phyloP scores from a whole-genome alignment of 2,329 filamentous ascomycete genomes.

The Nemania diffusa region DNA sequence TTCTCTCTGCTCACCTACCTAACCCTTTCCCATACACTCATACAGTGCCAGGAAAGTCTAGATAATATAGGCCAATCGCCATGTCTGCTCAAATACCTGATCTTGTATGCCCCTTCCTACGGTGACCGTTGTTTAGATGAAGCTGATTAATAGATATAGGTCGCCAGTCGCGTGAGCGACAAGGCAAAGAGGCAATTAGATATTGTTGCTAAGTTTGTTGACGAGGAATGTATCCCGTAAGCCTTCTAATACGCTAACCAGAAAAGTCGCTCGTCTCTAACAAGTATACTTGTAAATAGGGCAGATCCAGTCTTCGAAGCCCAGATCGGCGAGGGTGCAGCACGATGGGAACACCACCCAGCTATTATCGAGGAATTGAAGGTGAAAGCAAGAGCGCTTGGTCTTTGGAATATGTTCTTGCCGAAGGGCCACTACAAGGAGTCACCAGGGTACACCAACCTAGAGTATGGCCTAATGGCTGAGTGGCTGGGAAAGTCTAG shows the following conservation, averaged over 20 bases:
- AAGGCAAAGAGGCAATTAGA: constrained; percentile 86
- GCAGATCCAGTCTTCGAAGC: constrained; percentile 84
- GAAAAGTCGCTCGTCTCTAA: constrained; percentile 35
- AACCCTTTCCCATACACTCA: not conserved
- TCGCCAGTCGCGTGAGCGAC: constrained; percentile 76
- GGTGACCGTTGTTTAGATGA: constrained; percentile 8
- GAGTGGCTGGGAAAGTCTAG: constrained; percentile 91
- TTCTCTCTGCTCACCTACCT: not conserved
- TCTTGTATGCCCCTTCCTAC: constrained; percentile 41
- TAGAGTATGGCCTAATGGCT: constrained; percentile 98
- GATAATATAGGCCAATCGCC: constrained; percentile 37
- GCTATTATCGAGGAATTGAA: constrained; percentile 89
- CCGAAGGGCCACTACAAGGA: constrained; percentile 95
- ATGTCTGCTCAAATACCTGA: constrained; percentile 49
- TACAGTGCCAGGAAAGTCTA: constrained; percentile 1
- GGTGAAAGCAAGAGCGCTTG: constrained; percentile 80
- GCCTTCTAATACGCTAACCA: constrained; percentile 42
- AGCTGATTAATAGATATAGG: constrained; percentile 50
- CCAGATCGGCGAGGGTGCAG: constrained; percentile 79
- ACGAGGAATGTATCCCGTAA: constrained; percentile 90
- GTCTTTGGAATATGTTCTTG: constrained; percentile 98
- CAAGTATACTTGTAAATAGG: constrained; percentile 50
- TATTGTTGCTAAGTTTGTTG: constrained; percentile 92
- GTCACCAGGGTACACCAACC: constrained; percentile 91
- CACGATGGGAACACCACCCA: constrained; percentile 84